phyloP scores from a whole-genome alignment of 257 asterid species.

The Primulina huaijiensis region DNA sequence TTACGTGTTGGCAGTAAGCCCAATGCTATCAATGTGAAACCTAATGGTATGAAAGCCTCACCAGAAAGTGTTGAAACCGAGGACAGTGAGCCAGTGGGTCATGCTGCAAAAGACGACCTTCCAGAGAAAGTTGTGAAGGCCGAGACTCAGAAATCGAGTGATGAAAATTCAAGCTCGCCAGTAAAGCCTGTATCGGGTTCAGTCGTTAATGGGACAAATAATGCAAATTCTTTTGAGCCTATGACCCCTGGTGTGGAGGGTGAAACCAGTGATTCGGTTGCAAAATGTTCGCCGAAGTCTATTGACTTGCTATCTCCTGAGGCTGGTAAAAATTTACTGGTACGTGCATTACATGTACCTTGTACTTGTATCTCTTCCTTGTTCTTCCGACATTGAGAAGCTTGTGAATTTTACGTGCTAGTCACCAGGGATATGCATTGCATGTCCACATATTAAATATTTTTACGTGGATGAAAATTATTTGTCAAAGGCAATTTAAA shows the following conservation, averaged over 20 bases:
- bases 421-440: neutral
- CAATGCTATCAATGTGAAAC: constrained; percentile 25
- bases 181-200: constrained; percentile 48
- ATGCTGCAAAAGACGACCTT: constrained; percentile 26
- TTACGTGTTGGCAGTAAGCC: constrained; percentile 41
- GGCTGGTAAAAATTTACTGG: constrained; percentile 42
- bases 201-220: constrained; percentile 33
- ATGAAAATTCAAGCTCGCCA: constrained; percentile 42
- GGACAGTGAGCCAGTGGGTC: constrained; percentile 32
- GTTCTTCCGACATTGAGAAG: neutral
- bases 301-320: constrained; percentile 37
- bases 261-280: constrained; percentile 40
- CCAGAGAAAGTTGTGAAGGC: constrained; percentile 1
- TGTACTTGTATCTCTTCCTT: neutral
- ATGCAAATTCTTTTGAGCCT: constrained; percentile 31
- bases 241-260: constrained; percentile 33
- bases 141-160: constrained; percentile 40
- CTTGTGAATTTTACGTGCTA: neutral
- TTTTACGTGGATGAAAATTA: neutral
- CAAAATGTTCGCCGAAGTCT: constrained; percentile 34
- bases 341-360: constrained; percentile 8
- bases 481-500: neutral
- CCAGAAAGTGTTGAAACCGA: constrained; percentile 33
- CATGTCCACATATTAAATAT: neutral
- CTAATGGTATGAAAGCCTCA: constrained; percentile 38